Base-by-base conservation (phyloP, 176 grass and related monocot genomes). In the Puccinellia tenuiflora region DNA sequence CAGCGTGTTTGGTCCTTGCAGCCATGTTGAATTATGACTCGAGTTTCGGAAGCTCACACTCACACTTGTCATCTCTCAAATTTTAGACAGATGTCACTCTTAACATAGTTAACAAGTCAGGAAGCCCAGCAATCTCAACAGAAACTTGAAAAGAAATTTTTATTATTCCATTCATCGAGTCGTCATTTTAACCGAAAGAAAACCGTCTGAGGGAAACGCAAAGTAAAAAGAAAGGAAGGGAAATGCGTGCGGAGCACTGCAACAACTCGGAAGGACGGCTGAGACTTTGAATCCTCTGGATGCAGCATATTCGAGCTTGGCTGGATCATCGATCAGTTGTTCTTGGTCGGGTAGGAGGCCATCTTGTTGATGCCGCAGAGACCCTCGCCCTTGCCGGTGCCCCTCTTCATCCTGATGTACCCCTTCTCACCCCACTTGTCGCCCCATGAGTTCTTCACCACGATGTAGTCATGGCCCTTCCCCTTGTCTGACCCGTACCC, bases 381-480 rank as follows among this genome's bases (percentile, higher is more conserved):
- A 0, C 92, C 95, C 18, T 88, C 79, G 1, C 21, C 29, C 78
- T 94, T 89, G 14, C 78, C 88, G 2, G 86, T 89, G 77, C 82
- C 90, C 81, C 84, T 94, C 88, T 94, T 97, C 90, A 97, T 94
- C 24, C 86, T 88, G 55, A 97, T 97, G 82, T 94, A 97, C 0
- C 95, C 95, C 71, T 89, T 92, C 79, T 97, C 95, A 0, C 95
- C 95, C 95, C 95, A 97, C 12, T 79, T 84, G 34, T 60, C 18
- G 0, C 95, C 92, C 95, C 95, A 97, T 2, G 95, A 98, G 90
- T 98, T 98, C 92, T 94, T 98, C 35, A 98, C 92, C 15, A 90
- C 80, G 85, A 96, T 84, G 89, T 92, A 95, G 56, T 92, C 92
- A 7, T 95, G 87, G 20, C 81, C 96, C 82, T 91, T 93, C 29